These are phyloP conservation scores for Carnegiea gigantea DNA, from an alignment of 179 eudicot genomes.

Conservation along the genomic window DNA sequence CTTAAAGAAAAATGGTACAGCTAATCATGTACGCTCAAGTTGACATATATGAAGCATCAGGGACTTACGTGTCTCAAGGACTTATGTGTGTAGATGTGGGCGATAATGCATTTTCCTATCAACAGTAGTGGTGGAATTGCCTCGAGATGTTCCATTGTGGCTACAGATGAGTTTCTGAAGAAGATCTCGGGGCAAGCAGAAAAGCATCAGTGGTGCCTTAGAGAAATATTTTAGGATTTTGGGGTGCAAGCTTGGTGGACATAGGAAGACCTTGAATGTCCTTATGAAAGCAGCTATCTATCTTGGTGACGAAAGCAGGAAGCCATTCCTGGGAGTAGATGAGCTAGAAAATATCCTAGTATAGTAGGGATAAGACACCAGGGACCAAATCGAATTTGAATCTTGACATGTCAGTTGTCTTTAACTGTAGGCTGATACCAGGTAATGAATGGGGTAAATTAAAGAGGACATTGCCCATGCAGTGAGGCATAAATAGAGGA, in stretches of 20 bases:
- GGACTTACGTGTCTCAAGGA: not conserved
- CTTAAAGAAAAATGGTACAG: not conserved
- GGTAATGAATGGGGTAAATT: not conserved
- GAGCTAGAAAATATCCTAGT: too few relatives aligned
- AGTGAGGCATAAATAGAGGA: not conserved
- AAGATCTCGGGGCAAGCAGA: not conserved
- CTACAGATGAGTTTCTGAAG: not conserved
- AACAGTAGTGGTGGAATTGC: not conserved
- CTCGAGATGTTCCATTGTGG: not conserved
- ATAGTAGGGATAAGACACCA: too few relatives aligned
- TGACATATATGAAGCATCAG: not conserved
- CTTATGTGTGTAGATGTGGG: not conserved
- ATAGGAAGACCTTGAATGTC: not conserved
- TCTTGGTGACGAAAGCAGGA: too few relatives aligned
- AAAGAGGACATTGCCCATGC: not conserved
- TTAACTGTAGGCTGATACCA: too few relatives aligned
- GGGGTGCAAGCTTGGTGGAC: not conserved
- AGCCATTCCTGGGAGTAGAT: too few relatives aligned
- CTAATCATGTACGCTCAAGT: not conserved
- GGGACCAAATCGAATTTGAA: too few relatives aligned
- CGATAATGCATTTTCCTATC: not conserved
- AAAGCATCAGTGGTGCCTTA: not conserved
- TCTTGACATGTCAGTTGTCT: too few relatives aligned
- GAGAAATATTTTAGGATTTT: not conserved
- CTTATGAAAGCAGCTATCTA: too few relatives aligned